A percentile compares a stretch with the other conserved stretches of the same genome.
phyloP scores from a whole-genome alignment of 139 green algal species.

The Pleodorina starrii region DNA sequence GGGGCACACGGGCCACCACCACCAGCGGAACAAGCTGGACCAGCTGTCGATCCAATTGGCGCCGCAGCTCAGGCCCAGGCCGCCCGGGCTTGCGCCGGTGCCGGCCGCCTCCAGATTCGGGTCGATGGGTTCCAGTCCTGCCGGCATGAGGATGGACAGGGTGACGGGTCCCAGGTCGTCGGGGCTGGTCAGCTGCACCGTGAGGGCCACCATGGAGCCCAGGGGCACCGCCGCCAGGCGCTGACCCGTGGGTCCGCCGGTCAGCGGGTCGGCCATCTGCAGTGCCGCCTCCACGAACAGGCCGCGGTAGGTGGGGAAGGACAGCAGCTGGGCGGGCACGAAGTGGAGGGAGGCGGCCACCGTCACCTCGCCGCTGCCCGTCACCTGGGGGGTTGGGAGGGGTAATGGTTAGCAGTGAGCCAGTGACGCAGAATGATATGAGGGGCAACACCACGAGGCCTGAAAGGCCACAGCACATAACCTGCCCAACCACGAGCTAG shows the following conservation, averaged over 20 bases:
- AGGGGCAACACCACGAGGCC: no score
- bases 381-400: conserved; percentile 7
- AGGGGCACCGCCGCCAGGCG: conserved; percentile 56
- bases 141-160: conserved; percentile 70
- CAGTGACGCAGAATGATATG: not conserved
- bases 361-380: conserved; percentile 54
- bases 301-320: conserved; percentile 75
- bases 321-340: conserved; percentile 62
- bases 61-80: not conserved
- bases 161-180: conserved; percentile 70
- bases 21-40: conserved; percentile 1
- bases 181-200: conserved; percentile 73
- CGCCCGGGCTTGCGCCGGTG: not conserved
- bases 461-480: no score
- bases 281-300: conserved; percentile 70
- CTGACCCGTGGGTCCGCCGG: conserved; percentile 47
- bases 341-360: conserved; percentile 70
- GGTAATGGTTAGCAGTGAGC: not conserved
- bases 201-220: conserved; percentile 63
- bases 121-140: conserved; percentile 78
- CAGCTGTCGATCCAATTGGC: not conserved
- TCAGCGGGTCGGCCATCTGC: conserved; percentile 50
- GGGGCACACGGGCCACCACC: conserved; percentile 57
- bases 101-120: conserved; percentile 62
- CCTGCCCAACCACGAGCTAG: no score